Evolutionary conservation across 805 yeast genomes (phyloP), one percentile per base, ranked within the genome.

Genomic region (Pichia insulana): DNA sequence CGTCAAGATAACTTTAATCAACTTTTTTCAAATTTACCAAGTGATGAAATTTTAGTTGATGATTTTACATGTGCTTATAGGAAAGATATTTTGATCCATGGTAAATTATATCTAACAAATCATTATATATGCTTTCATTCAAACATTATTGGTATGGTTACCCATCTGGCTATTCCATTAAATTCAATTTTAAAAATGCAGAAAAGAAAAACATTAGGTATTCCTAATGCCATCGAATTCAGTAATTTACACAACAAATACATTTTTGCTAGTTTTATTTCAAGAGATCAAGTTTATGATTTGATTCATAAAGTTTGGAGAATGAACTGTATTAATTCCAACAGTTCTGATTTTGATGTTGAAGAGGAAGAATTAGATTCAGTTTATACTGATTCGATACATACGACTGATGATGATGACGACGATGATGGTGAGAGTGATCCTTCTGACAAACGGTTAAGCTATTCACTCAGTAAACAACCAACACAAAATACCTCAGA

Each of bases 1-100:
- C 64, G 76, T 45, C 80, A 79, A 50, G 64, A 66, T 17, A 79
- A 78, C 18, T 80, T 80, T 56, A 86, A 79, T 53, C 71, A 69
- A 37, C 52, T 71, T 13, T 81, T 81, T 58, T 71, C 74, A 34
- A 70, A 71, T 35, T 54, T 80, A 1, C 73, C 76, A 3, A 43
- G 59, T 1, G 58, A 54, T 22, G 89, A 81, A 51, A 59, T 67
- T 26, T 64, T 80, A n/a, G 64, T 80, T 33, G 77, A 71, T 22
- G 86, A 79, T 48, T 76, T 65, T 52, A 69, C 76, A 16, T 80
- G 88, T 62, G 88, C 88, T 0, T 64, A 73, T 26, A 43, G 56
- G n/a, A 76, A 79, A 16, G 88, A 82, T 50, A 77, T 82, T 32
- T 59, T 82, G 27, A 67, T 79, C 15, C 89, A 82, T 48, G 89